Conservation (phyloP, 176 grass and related monocot species). For the Juncus effusus region DNA sequence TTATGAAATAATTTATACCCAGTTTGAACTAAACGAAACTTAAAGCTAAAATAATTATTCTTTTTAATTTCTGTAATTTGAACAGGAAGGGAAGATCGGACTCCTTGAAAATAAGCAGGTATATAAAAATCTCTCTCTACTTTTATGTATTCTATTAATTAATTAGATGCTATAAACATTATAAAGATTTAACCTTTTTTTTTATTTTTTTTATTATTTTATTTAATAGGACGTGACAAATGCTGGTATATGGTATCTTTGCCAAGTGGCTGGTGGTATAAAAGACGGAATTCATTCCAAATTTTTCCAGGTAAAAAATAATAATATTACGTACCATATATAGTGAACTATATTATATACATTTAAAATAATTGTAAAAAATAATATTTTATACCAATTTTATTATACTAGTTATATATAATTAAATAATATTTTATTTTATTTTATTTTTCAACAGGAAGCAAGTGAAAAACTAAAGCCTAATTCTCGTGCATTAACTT, state of each 20-base stretch:
- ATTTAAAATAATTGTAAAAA: background rate
- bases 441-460: slow-evolving; percentile 49
- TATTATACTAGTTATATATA: background rate
- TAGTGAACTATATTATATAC: background rate
- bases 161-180: background rate
- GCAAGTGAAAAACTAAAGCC: slow-evolving; percentile 62
- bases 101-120: slow-evolving; percentile 93
- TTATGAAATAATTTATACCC: slow-evolving; percentile 18
- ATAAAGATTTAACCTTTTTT: slow-evolving; percentile 13
- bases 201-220: slow-evolving; percentile 28
- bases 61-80: slow-evolving; percentile 15
- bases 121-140: background rate
- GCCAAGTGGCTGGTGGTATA: slow-evolving; percentile 80
- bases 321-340: background rate
- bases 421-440: slow-evolving; percentile 16
- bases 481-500: slow-evolving; percentile 35
- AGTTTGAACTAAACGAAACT: no score
- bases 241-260: slow-evolving; percentile 88
- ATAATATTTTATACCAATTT: background rate
- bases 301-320: slow-evolving; percentile 57
- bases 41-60: no score
- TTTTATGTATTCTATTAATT: background rate
- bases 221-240: slow-evolving; percentile 67
- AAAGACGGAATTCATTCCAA: slow-evolving; percentile 79
- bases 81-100: slow-evolving; percentile 89